Percentiles rank a stretch among this genome's conserved stretches.
Evolutionary conservation across 2,329 filamentous ascomycete genomes (phyloP).

Genomic region (Fusarium sp.): DNA sequence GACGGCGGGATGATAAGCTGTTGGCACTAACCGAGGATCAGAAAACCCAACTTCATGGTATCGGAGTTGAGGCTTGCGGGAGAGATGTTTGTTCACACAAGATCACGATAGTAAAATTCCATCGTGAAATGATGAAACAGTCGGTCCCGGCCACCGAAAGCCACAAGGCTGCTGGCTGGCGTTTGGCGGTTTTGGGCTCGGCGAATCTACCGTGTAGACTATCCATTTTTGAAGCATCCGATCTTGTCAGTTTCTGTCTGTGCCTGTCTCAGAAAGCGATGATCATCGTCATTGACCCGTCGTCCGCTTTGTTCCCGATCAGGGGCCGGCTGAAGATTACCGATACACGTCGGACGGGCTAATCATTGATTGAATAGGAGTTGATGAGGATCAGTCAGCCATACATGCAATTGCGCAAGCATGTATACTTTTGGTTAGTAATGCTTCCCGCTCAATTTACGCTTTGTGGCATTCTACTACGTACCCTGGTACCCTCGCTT

Average conservation of each 20-base stretch:
- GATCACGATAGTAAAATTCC: conserved; percentile 5
- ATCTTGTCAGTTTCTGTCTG: conserved; percentile 12
- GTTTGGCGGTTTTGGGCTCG: conserved; percentile 33
- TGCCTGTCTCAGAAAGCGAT: conserved; percentile 31
- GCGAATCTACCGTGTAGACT: conserved; percentile 36
- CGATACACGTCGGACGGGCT: conserved; percentile 9
- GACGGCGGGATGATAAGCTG: conserved; percentile 9
- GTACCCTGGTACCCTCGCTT: neutral
- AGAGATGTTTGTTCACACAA: conserved; percentile 13
- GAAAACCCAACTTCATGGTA: conserved; percentile 31
- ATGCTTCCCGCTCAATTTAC: neutral
- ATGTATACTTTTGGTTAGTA: conserved; percentile 2
- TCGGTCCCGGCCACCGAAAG: conserved; percentile 21
- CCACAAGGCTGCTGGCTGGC: conserved; percentile 23
- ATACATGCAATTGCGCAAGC: conserved; percentile 10
- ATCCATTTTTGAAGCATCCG: conserved; percentile 7
- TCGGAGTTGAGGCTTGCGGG: conserved; percentile 10
- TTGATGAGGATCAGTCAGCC: conserved; percentile 11
- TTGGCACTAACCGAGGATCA: conserved; percentile 21
- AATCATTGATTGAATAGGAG: conserved; percentile 7
- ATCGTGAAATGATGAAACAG: conserved; percentile 40
- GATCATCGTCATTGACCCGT: conserved; percentile 16
- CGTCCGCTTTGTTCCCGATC: conserved; percentile 18
- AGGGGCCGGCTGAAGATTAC: conserved; percentile 23
- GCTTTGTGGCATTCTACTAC: conserved; percentile 17